Evolutionary conservation across 2,329 filamentous ascomycete species (phyloP).

Genomic region (Ceratocystiopsis sp.): DNA sequence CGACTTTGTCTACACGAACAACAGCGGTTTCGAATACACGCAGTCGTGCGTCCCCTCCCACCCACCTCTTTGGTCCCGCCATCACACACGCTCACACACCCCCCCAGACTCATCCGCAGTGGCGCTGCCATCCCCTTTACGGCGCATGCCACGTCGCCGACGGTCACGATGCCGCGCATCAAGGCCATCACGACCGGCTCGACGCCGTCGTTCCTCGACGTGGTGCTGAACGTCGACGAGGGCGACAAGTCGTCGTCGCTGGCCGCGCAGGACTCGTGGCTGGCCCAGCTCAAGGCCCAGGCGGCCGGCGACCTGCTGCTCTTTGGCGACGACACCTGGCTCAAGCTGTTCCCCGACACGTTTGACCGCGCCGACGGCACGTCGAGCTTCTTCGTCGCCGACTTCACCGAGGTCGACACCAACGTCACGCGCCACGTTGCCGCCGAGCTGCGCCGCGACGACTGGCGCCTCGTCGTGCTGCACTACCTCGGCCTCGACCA

Average conservation of each 20-base stretch:
- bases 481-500: slow-evolving; percentile 95
- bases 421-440: slow-evolving; percentile 89
- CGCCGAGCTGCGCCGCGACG: slow-evolving; percentile 52
- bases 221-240: slow-evolving; percentile 92
- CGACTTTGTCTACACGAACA: slow-evolving; percentile 77
- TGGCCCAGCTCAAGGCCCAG: slow-evolving; percentile 74
- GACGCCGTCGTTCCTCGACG: slow-evolving; percentile 93
- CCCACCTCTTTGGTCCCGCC: background rate
- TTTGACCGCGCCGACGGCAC: slow-evolving; percentile 85
- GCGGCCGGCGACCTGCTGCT: slow-evolving; percentile 63
- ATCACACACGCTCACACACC: no score
- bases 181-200: slow-evolving; percentile 96
- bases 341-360: slow-evolving; percentile 82
- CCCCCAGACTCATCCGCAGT: slow-evolving; percentile 61
- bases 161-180: slow-evolving; percentile 93
- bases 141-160: slow-evolving; percentile 87
- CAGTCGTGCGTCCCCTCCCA: slow-evolving; percentile 47
- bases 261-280: slow-evolving; percentile 83
- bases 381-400: slow-evolving; percentile 94
- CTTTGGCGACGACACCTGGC: slow-evolving; percentile 96
- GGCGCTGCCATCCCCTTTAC: slow-evolving; percentile 85
- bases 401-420: slow-evolving; percentile 94
- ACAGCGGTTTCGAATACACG: slow-evolving; percentile 72
- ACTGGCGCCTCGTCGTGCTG: slow-evolving; percentile 88
- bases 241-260: slow-evolving; percentile 81